phyloP scores from a whole-genome alignment of 2,329 filamentous ascomycete species.

The Penicillium sp. region DNA sequence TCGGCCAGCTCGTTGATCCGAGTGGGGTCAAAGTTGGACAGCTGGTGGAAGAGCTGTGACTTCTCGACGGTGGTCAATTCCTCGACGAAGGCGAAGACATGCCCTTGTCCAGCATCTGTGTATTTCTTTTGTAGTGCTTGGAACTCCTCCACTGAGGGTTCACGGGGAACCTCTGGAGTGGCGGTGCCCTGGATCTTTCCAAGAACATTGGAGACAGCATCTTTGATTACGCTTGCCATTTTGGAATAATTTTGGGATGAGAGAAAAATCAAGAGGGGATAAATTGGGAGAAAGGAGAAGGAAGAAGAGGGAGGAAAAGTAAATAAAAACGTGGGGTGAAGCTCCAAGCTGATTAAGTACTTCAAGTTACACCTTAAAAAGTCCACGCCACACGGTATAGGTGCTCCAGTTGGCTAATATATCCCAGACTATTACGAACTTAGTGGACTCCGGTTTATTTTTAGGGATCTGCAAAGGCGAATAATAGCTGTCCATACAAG shows the following conservation, averaged over 20 bases:
- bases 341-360: slow-evolving; percentile 19
- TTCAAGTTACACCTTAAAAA: neutral
- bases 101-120: slow-evolving; percentile 69
- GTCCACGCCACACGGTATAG: slow-evolving; percentile 15
- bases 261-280: neutral
- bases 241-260: slow-evolving; percentile 9
- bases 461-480: slow-evolving; percentile 13
- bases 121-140: slow-evolving; percentile 70
- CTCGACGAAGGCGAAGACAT: slow-evolving; percentile 87
- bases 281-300: neutral
- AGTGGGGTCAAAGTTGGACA: slow-evolving; percentile 75
- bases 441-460: slow-evolving; percentile 18
- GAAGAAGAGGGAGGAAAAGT: slow-evolving; percentile 11
- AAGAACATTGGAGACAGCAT: slow-evolving; percentile 49
- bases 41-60: slow-evolving; percentile 74
- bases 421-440: neutral
- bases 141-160: slow-evolving; percentile 64
- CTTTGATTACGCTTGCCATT: slow-evolving; percentile 45
- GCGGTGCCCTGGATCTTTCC: slow-evolving; percentile 45
- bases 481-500: slow-evolving; percentile 12
- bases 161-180: slow-evolving; percentile 41
- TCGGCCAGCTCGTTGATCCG: slow-evolving; percentile 86
- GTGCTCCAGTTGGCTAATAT: neutral
- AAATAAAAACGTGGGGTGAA: slow-evolving; percentile 26
- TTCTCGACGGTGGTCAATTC: slow-evolving; percentile 71